Evolutionary conservation across 1,139 yeast genomes (phyloP).

Genomic region (Diutina catenulata): DNA sequence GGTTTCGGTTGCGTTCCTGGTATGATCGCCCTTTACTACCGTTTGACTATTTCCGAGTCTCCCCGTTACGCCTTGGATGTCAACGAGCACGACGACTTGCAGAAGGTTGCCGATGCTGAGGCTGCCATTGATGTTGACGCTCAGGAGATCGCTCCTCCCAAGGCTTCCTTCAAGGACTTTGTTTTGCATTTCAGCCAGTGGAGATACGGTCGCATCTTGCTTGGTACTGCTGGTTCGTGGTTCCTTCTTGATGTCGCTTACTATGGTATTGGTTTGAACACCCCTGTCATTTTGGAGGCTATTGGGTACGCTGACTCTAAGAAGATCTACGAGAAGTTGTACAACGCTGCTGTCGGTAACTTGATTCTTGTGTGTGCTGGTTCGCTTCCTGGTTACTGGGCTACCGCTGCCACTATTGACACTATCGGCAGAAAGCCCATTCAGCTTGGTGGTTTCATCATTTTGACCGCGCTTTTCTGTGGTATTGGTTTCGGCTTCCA

Average conservation of each 20-base stretch:
- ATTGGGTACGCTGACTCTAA: constrained; percentile 54
- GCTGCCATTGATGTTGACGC: constrained; percentile 39
- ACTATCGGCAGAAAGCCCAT: constrained; percentile 71
- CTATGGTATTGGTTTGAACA: constrained; percentile 78
- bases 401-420: constrained; percentile 65
- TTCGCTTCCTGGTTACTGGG: constrained; percentile 87
- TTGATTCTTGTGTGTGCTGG: constrained; percentile 86
- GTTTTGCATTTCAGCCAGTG: constrained; percentile 68
- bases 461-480: constrained; percentile 59
- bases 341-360: constrained; percentile 79
- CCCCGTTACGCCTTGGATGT: constrained; percentile 83
- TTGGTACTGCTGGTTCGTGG: constrained; percentile 98
- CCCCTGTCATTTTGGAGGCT: constrained; percentile 70
- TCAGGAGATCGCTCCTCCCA: constrained; percentile 37
- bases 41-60: constrained; percentile 89
- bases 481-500: constrained; percentile 72
- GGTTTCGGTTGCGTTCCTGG: constrained; percentile 92
- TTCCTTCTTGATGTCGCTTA: constrained; percentile 91
- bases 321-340: constrained; percentile 52
- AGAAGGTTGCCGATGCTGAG: constrained; percentile 48
- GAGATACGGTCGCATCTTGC: constrained; percentile 72
- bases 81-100: constrained; percentile 40
- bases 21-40: constrained; percentile 66
- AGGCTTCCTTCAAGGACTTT: constrained; percentile 52
- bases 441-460: constrained; percentile 60